phyloP scores from a whole-genome alignment of 2,329 filamentous ascomycete species.

The Aspergillus puulaauensis region DNA sequence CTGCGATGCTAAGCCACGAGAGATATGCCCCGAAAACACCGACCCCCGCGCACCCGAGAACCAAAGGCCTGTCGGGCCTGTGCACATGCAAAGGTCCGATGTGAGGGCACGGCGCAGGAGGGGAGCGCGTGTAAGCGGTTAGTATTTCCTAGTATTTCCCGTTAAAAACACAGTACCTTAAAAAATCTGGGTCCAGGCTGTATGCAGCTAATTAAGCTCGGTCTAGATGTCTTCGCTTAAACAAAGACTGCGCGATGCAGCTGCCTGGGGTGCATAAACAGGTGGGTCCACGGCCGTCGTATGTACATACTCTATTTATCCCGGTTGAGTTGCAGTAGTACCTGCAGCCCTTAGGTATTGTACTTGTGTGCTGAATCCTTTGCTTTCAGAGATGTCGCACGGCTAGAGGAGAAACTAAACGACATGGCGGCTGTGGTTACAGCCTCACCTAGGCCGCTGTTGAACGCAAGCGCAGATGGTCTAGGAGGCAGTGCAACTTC shows the following conservation, averaged over 20 bases:
- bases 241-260: slow-evolving; percentile 26
- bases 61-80: slow-evolving; percentile 5
- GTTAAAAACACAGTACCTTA: not conserved
- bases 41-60: not conserved
- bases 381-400: not conserved
- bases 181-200: not conserved
- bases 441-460: not conserved
- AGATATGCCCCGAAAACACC: not conserved
- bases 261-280: slow-evolving; percentile 25
- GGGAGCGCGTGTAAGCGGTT: not conserved
- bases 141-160: not conserved
- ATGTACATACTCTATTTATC: not conserved
- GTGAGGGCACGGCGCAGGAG: not conserved
- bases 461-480: not conserved
- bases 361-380: not conserved
- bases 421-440: not conserved
- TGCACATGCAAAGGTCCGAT: not conserved
- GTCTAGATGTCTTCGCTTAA: slow-evolving; percentile 29
- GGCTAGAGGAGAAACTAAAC: not conserved
- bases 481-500: not conserved
- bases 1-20: not conserved
- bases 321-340: not conserved
- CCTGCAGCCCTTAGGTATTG: not conserved
- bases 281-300: slow-evolving; percentile 4
- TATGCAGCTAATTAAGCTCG: not conserved